These are phyloP conservation scores for Testicularia cyperi DNA, from an alignment of 1,284 basidiomycete species.

Conservation along the genomic window DNA sequence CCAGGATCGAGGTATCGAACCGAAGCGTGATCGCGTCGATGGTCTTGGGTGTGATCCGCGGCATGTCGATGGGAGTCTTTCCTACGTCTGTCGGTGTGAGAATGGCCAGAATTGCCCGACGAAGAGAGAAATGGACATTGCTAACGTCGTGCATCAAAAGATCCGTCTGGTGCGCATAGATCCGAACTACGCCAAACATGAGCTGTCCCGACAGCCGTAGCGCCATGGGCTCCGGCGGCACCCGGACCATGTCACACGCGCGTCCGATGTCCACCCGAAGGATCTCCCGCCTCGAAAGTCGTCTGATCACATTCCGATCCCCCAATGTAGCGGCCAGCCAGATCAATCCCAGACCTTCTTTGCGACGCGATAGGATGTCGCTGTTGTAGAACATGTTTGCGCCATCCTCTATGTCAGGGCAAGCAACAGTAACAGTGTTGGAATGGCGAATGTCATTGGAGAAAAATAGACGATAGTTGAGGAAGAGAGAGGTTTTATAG, in stretches of 20 bases:
- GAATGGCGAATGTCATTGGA: not conserved
- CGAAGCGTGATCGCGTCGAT: constrained; percentile 27
- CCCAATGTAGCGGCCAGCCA: constrained; percentile 53
- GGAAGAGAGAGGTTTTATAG: constrained; percentile 3
- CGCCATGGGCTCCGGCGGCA: constrained; percentile 41
- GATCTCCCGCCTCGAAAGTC: constrained; percentile 36
- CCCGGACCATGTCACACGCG: constrained; percentile 26
- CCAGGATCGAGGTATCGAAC: constrained; percentile 22
- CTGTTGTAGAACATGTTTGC: constrained; percentile 49
- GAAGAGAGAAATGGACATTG: constrained; percentile 17
- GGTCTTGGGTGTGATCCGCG: not conserved
- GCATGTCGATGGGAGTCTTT: constrained; percentile 40
- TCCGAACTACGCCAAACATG: constrained; percentile 43
- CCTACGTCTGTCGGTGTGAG: not conserved
- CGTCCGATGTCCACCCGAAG: constrained; percentile 20
- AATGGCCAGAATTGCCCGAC: constrained; percentile 7
- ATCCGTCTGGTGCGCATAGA: constrained; percentile 38
- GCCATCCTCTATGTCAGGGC: too few relatives aligned
- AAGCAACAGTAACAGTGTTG: not conserved
- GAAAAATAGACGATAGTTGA: too few relatives aligned
- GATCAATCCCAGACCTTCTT: constrained; percentile 44
- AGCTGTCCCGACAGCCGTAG: constrained; percentile 45
- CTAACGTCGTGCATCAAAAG: constrained; percentile 23
- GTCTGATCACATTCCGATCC: constrained; percentile 21
- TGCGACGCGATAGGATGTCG: constrained; percentile 40